Conservation (phyloP, 441 rosid genomes). For the Jatropha multifida region DNA sequence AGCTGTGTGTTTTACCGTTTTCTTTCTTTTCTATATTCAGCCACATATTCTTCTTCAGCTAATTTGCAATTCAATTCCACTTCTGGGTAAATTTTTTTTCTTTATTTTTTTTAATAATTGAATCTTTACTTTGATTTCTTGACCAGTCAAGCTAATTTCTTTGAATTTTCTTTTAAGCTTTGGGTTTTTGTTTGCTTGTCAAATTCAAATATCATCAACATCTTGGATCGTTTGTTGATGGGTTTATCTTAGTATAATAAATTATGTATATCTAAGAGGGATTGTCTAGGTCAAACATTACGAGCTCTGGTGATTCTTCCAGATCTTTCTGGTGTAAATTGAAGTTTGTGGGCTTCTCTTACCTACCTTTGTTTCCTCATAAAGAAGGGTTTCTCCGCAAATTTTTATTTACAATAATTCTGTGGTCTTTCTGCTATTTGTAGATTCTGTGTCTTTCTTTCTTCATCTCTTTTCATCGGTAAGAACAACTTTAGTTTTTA, state of each 20-base stretch:
- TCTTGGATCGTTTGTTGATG: not conserved
- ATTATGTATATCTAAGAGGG: not conserved
- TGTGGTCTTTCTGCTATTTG: not conserved
- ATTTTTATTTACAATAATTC: not conserved
- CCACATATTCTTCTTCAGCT: not conserved
- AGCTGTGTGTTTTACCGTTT: not conserved
- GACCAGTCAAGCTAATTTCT: not conserved
- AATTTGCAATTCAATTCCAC: not conserved
- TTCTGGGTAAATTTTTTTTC: constrained; percentile 2
- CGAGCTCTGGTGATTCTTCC: not conserved
- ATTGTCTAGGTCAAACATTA: not conserved
- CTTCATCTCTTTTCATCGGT: not conserved
- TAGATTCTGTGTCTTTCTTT: not conserved
- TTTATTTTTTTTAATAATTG: not conserved
- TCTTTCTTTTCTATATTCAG: not conserved
- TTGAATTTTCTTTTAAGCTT: not conserved
- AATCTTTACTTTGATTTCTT: not conserved
- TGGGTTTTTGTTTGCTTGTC: constrained; percentile 7
- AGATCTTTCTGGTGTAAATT: constrained; percentile 6
- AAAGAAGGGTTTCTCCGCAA: not conserved
- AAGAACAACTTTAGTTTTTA: not conserved
- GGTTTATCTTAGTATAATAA: not conserved
- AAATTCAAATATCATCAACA: not conserved
- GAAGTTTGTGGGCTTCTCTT: not conserved
- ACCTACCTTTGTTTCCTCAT: not conserved